Conservation (phyloP, 768 basidiomycete genomes). For the Termitomyces sp. region DNA sequence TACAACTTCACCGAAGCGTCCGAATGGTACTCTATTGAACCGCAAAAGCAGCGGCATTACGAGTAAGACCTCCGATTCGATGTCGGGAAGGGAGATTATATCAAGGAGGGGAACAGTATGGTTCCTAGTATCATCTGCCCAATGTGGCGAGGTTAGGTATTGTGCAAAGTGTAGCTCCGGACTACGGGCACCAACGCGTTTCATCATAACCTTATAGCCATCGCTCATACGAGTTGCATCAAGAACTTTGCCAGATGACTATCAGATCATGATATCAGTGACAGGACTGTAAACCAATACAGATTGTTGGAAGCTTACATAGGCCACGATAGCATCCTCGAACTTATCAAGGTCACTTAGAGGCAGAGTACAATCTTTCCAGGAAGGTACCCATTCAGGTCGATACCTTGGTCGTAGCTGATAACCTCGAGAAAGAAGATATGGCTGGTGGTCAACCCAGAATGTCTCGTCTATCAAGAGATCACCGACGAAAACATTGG, state of each 20-base stretch:
- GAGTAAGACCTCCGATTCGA: constrained; percentile 8
- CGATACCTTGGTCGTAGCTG: neutral
- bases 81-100: constrained; percentile 15
- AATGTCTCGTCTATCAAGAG: neutral
- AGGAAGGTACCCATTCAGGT: neutral
- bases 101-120: constrained; percentile 18
- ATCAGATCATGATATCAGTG: too few species aligned
- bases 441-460: neutral
- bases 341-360: neutral
- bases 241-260: neutral
- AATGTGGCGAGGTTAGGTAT: constrained; percentile 9
- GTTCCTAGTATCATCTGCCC: constrained; percentile 15
- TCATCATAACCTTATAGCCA: constrained; percentile 15
- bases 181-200: constrained; percentile 1
- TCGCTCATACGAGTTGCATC: constrained; percentile 15
- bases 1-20: constrained; percentile 15
- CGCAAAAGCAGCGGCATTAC: constrained; percentile 17
- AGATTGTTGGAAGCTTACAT: neutral
- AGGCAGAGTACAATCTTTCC: neutral
- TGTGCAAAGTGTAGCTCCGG: constrained; percentile 11
- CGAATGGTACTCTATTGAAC: constrained; percentile 16
- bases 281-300: too few species aligned
- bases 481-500: too few species aligned
- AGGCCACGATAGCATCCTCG: neutral
- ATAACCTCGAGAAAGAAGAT: constrained; percentile 1